phyloP scores from a whole-genome alignment of 2,329 filamentous ascomycete species.

The Talaromyces albobiverticillius region DNA sequence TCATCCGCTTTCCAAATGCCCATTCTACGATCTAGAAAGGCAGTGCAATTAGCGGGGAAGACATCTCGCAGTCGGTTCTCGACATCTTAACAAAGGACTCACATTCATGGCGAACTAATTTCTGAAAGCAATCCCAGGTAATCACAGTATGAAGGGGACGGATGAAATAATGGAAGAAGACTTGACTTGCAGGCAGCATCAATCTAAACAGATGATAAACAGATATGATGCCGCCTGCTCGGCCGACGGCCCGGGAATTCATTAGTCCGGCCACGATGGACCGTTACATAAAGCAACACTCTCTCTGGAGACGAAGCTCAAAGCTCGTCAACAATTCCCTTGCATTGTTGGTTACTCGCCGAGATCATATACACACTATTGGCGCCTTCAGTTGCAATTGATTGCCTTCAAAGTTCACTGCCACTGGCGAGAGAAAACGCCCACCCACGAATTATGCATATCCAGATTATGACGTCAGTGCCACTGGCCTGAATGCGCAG shows the following conservation, averaged over 20 bases:
- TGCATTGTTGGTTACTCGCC: too few species aligned
- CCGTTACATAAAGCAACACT: too few species aligned
- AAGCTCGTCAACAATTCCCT: too few species aligned
- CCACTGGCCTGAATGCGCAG: too few species aligned
- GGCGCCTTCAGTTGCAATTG: too few species aligned
- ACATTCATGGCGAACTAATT: constrained; percentile 38
- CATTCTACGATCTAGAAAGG: constrained; percentile 84
- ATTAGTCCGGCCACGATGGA: constrained; percentile 6
- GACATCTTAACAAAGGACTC: constrained; percentile 17
- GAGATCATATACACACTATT: too few species aligned
- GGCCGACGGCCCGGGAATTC: neutral
- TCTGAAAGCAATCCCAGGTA: neutral
- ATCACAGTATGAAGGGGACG: neutral
- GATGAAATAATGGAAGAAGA: neutral
- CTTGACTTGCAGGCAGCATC: neutral
- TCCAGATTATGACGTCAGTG: too few species aligned
- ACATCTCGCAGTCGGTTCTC: neutral
- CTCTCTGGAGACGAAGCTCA: neutral
- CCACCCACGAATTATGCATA: too few species aligned
- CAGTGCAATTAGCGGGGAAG: constrained; percentile 18
- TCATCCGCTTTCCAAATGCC: constrained; percentile 99
- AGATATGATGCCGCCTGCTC: constrained; percentile 5
- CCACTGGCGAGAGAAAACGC: too few species aligned
- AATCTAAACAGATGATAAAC: neutral
- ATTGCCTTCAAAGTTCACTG: too few species aligned